Conservation (phyloP, 2,329 filamentous ascomycete genomes). For the Corinectria fuckeliana region DNA sequence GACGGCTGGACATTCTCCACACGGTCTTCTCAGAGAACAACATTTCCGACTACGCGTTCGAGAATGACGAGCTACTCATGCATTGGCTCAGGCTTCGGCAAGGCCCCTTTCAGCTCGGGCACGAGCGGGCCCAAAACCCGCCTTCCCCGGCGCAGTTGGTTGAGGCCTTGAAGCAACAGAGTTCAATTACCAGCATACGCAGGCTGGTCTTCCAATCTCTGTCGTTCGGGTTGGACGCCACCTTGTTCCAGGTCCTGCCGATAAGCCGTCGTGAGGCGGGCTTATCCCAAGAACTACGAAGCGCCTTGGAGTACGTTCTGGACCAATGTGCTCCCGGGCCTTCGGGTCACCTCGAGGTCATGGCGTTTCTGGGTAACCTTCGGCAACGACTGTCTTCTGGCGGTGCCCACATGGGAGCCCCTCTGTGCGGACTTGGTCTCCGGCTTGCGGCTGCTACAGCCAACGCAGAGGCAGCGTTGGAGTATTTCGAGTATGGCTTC, state of each 20-base stretch:
- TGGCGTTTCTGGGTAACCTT: conserved; percentile 52
- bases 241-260: conserved; percentile 22
- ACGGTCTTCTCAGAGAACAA: conserved; percentile 30
- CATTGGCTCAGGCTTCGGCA: conserved; percentile 46
- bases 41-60: conserved; percentile 19
- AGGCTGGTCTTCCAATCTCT: conserved; percentile 42
- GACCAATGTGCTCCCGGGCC: conserved; percentile 2
- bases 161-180: conserved; percentile 30
- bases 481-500: conserved; percentile 37
- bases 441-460: conserved; percentile 40
- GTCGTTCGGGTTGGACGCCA: conserved; percentile 27
- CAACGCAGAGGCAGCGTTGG: conserved; percentile 29
- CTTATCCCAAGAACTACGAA: conserved; percentile 31
- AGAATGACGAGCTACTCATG: conserved; percentile 42
- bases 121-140: conserved; percentile 1
- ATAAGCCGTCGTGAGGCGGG: background rate
- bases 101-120: conserved; percentile 15
- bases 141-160: conserved; percentile 23
- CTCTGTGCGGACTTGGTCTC: conserved; percentile 42
- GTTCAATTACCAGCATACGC: conserved; percentile 39
- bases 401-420: conserved; percentile 30
- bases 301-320: conserved; percentile 32
- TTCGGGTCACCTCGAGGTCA: conserved; percentile 23
- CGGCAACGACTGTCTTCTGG: conserved; percentile 41
- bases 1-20: conserved; percentile 23